Conservation (phyloP, 371 early-diverging fungal species). For the Actinomortierella wolfii region DNA sequence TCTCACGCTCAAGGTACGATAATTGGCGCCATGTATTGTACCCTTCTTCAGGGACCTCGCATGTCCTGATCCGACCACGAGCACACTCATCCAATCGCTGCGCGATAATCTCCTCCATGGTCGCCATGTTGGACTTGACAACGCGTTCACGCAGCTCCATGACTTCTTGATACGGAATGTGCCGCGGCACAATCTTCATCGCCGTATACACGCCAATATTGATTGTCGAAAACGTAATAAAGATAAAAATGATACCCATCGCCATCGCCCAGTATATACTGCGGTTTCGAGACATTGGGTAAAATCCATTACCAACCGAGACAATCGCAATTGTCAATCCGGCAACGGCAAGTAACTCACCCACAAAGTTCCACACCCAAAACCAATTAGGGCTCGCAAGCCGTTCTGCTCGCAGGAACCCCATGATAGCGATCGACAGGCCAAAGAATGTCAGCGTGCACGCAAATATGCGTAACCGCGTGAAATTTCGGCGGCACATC, state of each 20-base stretch:
- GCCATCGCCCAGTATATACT: slow-evolving; percentile 19
- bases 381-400: slow-evolving; percentile 13
- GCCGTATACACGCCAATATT: slow-evolving; percentile 13
- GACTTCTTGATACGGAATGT: slow-evolving; percentile 9
- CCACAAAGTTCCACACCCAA: slow-evolving; percentile 37
- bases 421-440: slow-evolving; percentile 28
- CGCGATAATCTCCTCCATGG: background rate
- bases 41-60: slow-evolving; percentile 4
- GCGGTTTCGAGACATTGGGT: slow-evolving; percentile 23
- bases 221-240: slow-evolving; percentile 2
- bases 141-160: slow-evolving; percentile 9
- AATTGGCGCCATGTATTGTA: slow-evolving; percentile 10
- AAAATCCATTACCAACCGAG: slow-evolving; percentile 33
- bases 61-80: background rate
- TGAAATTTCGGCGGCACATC: slow-evolving; percentile 15
- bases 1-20: slow-evolving; percentile 11
- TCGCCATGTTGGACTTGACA: slow-evolving; percentile 4
- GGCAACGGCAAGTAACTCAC: slow-evolving; percentile 17
- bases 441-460: slow-evolving; percentile 18
- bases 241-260: slow-evolving; percentile 12
- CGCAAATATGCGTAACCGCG: slow-evolving; percentile 25
- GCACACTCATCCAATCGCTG: background rate
- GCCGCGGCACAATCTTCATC: slow-evolving; percentile 6
- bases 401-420: slow-evolving; percentile 12
- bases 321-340: slow-evolving; percentile 23